Evolutionary conservation across 176 grass and related monocot genomes (phyloP), one percentile per base, ranked within the genome.

Genomic region (Hordeum marinum): DNA sequence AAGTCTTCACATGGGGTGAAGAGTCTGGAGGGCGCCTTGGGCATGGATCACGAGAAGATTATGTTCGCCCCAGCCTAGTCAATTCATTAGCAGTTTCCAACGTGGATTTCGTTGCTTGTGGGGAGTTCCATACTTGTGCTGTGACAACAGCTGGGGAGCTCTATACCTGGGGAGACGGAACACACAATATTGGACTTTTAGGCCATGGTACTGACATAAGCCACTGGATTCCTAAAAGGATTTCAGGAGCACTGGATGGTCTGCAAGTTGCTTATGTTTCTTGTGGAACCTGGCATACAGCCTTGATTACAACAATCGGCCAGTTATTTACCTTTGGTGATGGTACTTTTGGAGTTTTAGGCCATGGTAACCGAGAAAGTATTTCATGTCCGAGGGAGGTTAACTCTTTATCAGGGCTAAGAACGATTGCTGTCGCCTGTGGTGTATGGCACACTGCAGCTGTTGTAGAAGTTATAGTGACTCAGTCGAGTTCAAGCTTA

Each of bases 171-270:
- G 96, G 96, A 71, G 93, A 98, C 61, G 96, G 96, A 48, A 85
- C 85, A 35, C 87, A 94, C 80, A 92, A 95, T 66, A 87, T 90
- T 78, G 96, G 96, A n/a, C 87, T 94, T 98, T 82, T 98, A 75
- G 96, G 96, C 39, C 94, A 95, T 86, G 93, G 96, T 80, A 89
- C 64, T 3, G 79, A 96, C 85, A 82, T 90, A 59, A 90, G 93
- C 86, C 96, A 99, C 52, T 99, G 93, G 96, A 95, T 99, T 90
- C 96, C 96, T 65, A 99, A 99, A 85, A 95, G 93, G 66, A 92
- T 99, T 80, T 94, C 88, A 52, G 91, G 93, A 77, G 89, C 90
- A 29, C 61, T 99, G 9, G 96, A 99, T 1, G 85, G 95, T 34
- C 85, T 92, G 66, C 88, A 87, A 48, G 90, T 98, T 81, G 76